phyloP scores from a whole-genome alignment of 495 filamentous ascomycete species.

The Elaphomyces granulatus region DNA sequence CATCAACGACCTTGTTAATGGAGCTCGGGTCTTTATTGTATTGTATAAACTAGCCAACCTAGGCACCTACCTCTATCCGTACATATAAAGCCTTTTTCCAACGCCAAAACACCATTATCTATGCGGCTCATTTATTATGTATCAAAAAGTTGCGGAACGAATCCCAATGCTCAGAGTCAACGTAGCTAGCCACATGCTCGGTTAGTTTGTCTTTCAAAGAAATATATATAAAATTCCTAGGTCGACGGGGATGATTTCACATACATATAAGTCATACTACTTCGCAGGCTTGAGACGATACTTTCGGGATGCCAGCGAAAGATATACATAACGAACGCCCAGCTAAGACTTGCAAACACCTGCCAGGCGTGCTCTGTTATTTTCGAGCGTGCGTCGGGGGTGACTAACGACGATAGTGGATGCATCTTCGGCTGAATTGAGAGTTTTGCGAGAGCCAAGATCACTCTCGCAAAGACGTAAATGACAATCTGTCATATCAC shows the following conservation, averaged over 20 bases:
- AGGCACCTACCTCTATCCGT: no score
- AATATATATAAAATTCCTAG: neutral
- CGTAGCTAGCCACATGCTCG: conserved; percentile 32
- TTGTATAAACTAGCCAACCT: no score
- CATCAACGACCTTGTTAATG: no score
- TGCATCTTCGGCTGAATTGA: conserved; percentile 50
- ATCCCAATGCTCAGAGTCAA: conserved; percentile 72
- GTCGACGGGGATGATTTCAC: conserved; percentile 18
- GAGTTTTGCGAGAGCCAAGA: conserved; percentile 69
- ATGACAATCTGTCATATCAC: conserved; percentile 55
- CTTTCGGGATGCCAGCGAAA: conserved; percentile 85
- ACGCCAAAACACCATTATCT: no score
- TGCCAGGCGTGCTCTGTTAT: conserved; percentile 70
- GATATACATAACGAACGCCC: conserved; percentile 90
- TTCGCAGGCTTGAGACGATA: conserved; percentile 76
- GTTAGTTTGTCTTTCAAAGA: conserved; percentile 11
- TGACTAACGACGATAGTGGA: conserved; percentile 29
- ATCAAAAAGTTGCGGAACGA: conserved; percentile 61
- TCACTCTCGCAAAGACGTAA: conserved; percentile 89
- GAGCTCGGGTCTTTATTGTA: no score
- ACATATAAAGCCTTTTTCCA: no score
- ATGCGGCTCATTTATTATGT: conserved; percentile 82
- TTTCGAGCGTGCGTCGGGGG: conserved; percentile 27
- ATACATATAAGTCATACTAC: conserved; percentile 98
- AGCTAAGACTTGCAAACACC: conserved; percentile 74